phyloP scores from a whole-genome alignment of 2,329 filamentous ascomycete species.

The Hymenoscyphus fructigenus region DNA sequence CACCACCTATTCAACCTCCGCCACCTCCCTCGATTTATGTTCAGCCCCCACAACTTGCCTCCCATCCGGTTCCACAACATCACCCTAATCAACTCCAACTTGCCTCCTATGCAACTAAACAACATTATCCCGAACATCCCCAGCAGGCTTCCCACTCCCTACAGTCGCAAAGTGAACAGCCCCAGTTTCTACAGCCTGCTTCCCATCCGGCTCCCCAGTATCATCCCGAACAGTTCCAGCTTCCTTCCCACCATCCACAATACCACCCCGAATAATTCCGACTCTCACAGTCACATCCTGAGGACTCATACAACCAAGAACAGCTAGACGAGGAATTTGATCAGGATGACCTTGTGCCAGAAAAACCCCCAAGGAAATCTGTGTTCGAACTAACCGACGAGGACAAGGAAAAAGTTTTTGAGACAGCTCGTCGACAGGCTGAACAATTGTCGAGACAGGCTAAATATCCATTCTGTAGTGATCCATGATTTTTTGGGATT shows the following conservation, averaged over 20 bases:
- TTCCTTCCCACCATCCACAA: neutral
- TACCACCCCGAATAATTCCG: neutral
- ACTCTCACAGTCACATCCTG: neutral
- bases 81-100: neutral
- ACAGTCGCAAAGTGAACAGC: too few species aligned
- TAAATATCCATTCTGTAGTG: neutral
- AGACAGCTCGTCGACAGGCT: neutral
- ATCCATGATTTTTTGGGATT: too few species aligned
- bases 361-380: neutral
- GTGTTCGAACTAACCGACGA: neutral
- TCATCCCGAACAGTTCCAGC: neutral
- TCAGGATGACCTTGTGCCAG: neutral
- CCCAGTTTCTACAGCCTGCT: neutral
- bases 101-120: too few species aligned
- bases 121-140: neutral
- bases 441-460: neutral
- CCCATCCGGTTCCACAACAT: neutral
- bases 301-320: neutral
- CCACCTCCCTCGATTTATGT: neutral
- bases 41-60: neutral
- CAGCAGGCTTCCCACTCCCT: neutral
- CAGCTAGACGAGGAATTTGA: neutral
- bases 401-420: neutral
- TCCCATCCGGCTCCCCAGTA: neutral
- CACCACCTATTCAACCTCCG: neutral